Evolutionary conservation across 2,329 filamentous ascomycete species (phyloP).

Genomic region (Lachnellula arida): DNA sequence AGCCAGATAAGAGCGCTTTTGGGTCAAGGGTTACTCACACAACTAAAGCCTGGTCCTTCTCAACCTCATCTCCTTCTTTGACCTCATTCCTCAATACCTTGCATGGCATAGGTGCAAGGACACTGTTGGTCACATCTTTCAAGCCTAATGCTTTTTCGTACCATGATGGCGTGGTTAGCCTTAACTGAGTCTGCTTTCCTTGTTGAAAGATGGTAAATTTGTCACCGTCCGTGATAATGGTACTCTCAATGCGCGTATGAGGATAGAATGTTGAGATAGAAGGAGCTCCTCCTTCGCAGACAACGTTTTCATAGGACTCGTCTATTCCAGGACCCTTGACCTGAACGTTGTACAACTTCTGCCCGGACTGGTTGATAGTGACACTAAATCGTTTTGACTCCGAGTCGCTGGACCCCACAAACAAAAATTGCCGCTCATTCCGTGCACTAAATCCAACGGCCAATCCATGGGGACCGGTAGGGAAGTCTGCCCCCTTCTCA

Average conservation of each 20-base stretch:
- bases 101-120: conserved; percentile 94
- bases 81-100: conserved; percentile 92
- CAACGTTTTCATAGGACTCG: conserved; percentile 34
- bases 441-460: conserved; percentile 46
- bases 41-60: conserved; percentile 81
- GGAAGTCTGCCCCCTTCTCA: conserved; percentile 21
- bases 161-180: conserved; percentile 65
- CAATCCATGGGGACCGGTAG: conserved; percentile 39
- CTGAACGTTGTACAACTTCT: conserved; percentile 36
- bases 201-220: conserved; percentile 74
- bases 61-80: conserved; percentile 71
- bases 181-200: conserved; percentile 54
- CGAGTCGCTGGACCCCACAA: conserved; percentile 12
- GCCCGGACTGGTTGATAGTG: conserved; percentile 27
- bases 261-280: conserved; percentile 73
- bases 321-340: conserved; percentile 45
- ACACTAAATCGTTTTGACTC: conserved; percentile 20
- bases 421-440: conserved; percentile 26
- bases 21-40: conserved; percentile 50
- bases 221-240: conserved; percentile 60
- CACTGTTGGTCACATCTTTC: conserved; percentile 75
- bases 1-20: conserved; percentile 17
- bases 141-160: conserved; percentile 81
- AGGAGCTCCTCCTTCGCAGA: conserved; percentile 44
- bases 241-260: conserved; percentile 72